Evolutionary conservation across 345 rosid genomes (phyloP), one percentile per base, ranked within the genome.

Genomic region (Litchi chinensis): DNA sequence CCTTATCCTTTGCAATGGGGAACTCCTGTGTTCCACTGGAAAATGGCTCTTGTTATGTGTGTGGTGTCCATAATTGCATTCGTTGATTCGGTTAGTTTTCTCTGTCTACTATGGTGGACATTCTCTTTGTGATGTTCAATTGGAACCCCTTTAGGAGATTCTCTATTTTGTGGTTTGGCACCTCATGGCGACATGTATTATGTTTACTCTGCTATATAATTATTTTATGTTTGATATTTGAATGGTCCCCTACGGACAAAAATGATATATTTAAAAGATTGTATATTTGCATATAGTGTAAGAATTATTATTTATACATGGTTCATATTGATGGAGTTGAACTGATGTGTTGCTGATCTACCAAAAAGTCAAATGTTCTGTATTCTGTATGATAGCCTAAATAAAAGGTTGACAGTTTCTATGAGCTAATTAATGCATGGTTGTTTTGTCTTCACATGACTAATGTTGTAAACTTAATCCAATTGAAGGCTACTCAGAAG

Each of bases 1-100:
- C 99, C 98, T 74, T 96, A 92, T 82, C 99, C 99, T 26, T 81
- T 96, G 77, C 98, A 96, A 80, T 96, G 99, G 99, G 99, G 99
- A 71, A 89, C 94, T 77, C 99, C 99, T 21, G 88, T 93, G 73
- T 90, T 96, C 80, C 83, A 78, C 76, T 94, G 98, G 98, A 92
- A 96, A 85, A 87, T 91, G 98, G 93, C 97, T 76, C 65, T 94
- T 44, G 94, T 94, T 65, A 93, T 96, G 99, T 96, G 98, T 76
- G 89, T 89, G 43, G 97, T 87, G 80, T 89, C 98, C 59, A 54
- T 94, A 79, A 91, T 96, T 76, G 83, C 95, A 71, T 90, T 98
- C 16, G 93, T 94, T 74, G 99, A 96, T 82, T 92, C 99, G 88
- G 98, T 96, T 79, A 81, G 95, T 89, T 56, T 83, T 76, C 62